Evolutionary conservation across 1,139 yeast species (phyloP), one percentile per base, ranked within the genome.

Genomic region (Saccharomyces uvarum): DNA sequence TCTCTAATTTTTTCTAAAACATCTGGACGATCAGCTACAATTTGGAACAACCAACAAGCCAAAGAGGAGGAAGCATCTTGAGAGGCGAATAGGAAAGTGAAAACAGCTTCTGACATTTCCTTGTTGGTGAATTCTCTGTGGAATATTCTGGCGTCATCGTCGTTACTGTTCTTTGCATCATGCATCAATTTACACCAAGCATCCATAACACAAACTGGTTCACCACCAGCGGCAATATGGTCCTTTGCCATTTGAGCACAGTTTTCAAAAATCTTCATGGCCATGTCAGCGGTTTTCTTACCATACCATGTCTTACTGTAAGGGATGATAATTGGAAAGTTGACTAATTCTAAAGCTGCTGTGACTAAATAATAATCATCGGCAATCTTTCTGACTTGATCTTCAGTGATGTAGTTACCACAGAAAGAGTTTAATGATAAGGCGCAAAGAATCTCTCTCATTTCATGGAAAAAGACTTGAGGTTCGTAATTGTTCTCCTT

Each of bases 301-400:
- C 99, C 99, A 73, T 91, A 89, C 99, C 99, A 93, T 48, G 98
- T 86, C 76, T 90, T 93, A 60, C 99, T 90, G 77, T 80, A 93
- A 32, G 99, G 99, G 56, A 93, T 72, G 59, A 93, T 91, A 65
- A 93, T 88, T 61, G 99, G 99, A 82, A 93, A 93, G 76, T 93
- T 93, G 61, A 93, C 99, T 65, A 93, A 81, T 74, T 93, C 99
- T 69, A 93, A 79, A 48, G 99, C 99, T 58, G 95, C 96, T 29
- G 99, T 93, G 63, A 93, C 86, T 63, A 82, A 77, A 73, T 83
- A 93, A 73, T 90, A 93, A 72, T 90, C 89, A 71, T 93, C 98
- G 52, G 98, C 95, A 68, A 93, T 83, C 57, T 78, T 76, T 70
- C 86, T 80, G 66, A 93, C 84, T 74, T 91, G 97, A 62, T 84